phyloP scores from a whole-genome alignment of 1,139 yeast genomes.

The Nakaseomyces bracarensis region DNA sequence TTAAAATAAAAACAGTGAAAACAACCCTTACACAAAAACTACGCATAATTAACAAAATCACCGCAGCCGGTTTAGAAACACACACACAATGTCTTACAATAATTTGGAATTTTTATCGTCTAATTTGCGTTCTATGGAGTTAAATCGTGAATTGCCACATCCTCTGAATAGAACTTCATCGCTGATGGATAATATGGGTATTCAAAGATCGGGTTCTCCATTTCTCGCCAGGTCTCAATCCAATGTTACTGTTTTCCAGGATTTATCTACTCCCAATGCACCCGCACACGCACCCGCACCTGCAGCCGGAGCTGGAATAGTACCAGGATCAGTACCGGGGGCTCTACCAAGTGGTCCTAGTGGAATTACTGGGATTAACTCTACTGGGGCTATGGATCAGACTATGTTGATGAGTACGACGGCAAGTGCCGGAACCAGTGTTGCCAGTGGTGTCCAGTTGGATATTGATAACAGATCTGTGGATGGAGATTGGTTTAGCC shows the following conservation, averaged over 20 bases:
- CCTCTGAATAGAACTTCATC: constrained; percentile 7
- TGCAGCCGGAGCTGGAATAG: no score
- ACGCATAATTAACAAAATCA: not conserved
- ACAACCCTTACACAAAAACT: not conserved
- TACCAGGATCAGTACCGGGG: no score
- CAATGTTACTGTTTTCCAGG: constrained; percentile 8
- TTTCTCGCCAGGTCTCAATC: constrained; percentile 5
- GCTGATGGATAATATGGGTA: constrained; percentile 7
- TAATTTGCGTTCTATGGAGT: constrained; percentile 2
- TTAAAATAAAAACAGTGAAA: no score
- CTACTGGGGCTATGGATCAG: not conserved
- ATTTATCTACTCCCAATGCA: not conserved
- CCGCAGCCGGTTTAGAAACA: no score
- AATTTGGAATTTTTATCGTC: constrained; percentile 3
- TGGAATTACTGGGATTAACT: no score
- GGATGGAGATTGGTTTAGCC: constrained; percentile 4
- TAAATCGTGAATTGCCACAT: not conserved
- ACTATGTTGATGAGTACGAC: not conserved
- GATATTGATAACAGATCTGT: not conserved
- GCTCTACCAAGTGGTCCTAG: no score
- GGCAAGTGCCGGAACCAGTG: not conserved
- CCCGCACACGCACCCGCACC: no score
- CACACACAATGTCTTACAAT: constrained; percentile 4
- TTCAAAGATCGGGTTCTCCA: constrained; percentile 8
- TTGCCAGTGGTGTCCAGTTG: not conserved